Percentiles rank a stretch among this genome's conserved stretches.
phyloP scores from a whole-genome alignment of 2,329 filamentous ascomycete species.

The Chaetoscypha palmicola region DNA sequence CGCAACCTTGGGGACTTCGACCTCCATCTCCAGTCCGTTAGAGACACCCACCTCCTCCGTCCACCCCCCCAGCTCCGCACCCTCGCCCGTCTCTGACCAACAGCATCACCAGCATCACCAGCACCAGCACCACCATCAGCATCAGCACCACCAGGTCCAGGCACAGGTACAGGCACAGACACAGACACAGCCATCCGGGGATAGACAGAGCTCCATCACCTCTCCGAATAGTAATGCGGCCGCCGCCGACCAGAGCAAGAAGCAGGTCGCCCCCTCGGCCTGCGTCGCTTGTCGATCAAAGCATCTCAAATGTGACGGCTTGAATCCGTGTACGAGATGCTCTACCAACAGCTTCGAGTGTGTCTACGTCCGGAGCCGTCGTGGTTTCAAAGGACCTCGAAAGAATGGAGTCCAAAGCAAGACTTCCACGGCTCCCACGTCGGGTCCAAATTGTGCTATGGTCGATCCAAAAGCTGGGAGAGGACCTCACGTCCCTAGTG shows the following conservation, averaged over 20 bases:
- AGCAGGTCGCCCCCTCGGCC: constrained; percentile 14
- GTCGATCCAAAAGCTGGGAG: constrained; percentile 19
- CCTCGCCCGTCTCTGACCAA: not conserved
- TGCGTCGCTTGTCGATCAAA: constrained; percentile 32
- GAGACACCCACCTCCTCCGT: constrained; percentile 3
- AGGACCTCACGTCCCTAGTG: constrained; percentile 20
- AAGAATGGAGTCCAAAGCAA: constrained; percentile 35
- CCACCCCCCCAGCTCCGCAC: not conserved
- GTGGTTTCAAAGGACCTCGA: constrained; percentile 64
- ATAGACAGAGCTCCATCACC: not conserved
- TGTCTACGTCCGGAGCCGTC: constrained; percentile 64
- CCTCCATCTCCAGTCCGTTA: not conserved
- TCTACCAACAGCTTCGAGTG: constrained; percentile 52
- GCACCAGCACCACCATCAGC: too few species aligned
- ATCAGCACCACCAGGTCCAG: too few species aligned
- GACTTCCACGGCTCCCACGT: constrained; percentile 22
- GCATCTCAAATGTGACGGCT: constrained; percentile 70
- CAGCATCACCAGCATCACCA: not conserved
- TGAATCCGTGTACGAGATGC: constrained; percentile 62
- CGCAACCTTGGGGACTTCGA: too few species aligned
- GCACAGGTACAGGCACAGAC: too few species aligned
- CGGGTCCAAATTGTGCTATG: constrained; percentile 18
- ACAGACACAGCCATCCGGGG: not conserved
- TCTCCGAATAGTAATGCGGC: not conserved
- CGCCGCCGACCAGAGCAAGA: constrained; percentile 8